Evolutionary conservation across 768 basidiomycete species (phyloP), one percentile per base, ranked within the genome.

Genomic region (Russula emetica): DNA sequence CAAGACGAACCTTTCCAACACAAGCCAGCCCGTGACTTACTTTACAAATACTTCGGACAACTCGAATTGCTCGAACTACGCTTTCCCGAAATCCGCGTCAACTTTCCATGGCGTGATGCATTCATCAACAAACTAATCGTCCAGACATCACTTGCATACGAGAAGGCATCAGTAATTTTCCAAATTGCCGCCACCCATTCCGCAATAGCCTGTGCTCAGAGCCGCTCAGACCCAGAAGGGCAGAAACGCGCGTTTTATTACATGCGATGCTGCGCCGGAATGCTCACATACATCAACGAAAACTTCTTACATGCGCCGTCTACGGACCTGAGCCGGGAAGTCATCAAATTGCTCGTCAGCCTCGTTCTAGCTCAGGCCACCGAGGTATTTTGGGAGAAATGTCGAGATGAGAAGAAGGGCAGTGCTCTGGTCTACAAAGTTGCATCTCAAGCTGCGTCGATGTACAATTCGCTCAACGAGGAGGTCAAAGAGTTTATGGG

Each of bases 21-120:
- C 22, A 28, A 18, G n/a, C 54, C 72, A 88, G 95, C 89, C 14
- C 83, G 95, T 55, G 96, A 98, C 77, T 81, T 98, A 24, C 80
- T 99, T 50, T 98, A 96, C 87, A 98, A 97, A 77, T 99, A 99
- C 78, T 99, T 98, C 78, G 96, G 97, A 40, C 97, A 99, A 75
- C 86, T 99, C 50, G 97, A 99, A 72, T 84, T 98, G 5, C 85
- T 99, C 45, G 97, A 99, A 73, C 83, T 99, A 58, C 86, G 97
- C 42, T 99, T 99, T 78, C 85, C 96, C 10, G 96, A 98, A 74
- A 93, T 98, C 67, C 85, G 92, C 69, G 94, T 98, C 75, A 89
- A 90, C 67, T 99, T 98, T 72, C 88, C 93, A 0, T 99, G 97
- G 94, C 83, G 88, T 66, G 97, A 99, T 76, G 96, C 97, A 22